Base-by-base conservation (phyloP, 2,329 filamentous ascomycete species). In the Talaromyces sp. region DNA sequence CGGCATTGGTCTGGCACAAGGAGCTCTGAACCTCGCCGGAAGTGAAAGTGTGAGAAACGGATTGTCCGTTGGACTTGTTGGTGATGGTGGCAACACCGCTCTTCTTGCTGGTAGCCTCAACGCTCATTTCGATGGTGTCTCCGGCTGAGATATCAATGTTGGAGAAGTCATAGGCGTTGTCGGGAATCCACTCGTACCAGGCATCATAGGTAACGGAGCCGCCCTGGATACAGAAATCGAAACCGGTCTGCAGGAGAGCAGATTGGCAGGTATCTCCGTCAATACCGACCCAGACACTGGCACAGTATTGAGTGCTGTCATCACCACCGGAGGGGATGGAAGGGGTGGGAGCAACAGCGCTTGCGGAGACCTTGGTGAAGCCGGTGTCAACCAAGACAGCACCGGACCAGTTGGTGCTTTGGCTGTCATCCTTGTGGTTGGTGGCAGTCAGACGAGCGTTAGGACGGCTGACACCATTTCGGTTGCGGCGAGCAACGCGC, bases 181-280 rank as follows among this genome's bases (percentile, higher is more conserved):
- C 78, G 1, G 82, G 82, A 63, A 79, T 83, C 82, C 82, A 85
- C 67, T 85, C 82, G 65, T 82, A 85, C 81, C 83, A 85, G 19
- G 81, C 80, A 58, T 81, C 77, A 64, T 78, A 85, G 10, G 68
- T 72, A 5, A 61, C 60, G 9, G 66, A 31, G 9, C 65, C 67
- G 17, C 73, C 70, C 19, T 76, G 65, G 50, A 79, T 70, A 54
- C 77, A 78, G 66, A 82, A 82, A 67, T 84, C 82, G 43, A 85
- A 70, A 37, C 82, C 83, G 1, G 81, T 80, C 68, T 84, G 82
- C 10, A 85, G 70, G 57, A 84, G 83, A 6, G 81, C 79, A 3
- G 72, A 74, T 17, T 66, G 67, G 69, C 80, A 84, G 7, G 80
- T 82, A 64, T 84, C 80, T 11, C 83, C 83, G 60, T 85, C 83